Evolutionary conservation across 495 filamentous ascomycete genomes (phyloP).

Genomic region (Aspergillus egyptiacus): DNA sequence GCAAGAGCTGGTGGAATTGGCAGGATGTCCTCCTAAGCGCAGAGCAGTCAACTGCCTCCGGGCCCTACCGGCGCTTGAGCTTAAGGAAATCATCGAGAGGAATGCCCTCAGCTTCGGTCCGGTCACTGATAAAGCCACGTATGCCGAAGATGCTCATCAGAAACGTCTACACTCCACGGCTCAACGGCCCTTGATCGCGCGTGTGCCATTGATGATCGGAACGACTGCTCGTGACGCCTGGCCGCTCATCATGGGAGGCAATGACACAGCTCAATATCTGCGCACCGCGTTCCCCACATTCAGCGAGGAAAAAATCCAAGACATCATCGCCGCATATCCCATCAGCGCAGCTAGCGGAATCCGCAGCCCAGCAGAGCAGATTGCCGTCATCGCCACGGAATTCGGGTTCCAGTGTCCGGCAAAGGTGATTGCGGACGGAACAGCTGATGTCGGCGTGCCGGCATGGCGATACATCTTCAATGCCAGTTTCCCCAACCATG

Average conservation of each 20-base stretch:
- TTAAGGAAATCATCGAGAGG: constrained; percentile 7
- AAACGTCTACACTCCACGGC: not conserved
- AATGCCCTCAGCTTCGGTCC: constrained; percentile 6
- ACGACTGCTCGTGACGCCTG: constrained; percentile 1
- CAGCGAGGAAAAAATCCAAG: not conserved
- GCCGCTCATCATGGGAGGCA: not conserved
- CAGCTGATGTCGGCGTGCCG: constrained; percentile 14
- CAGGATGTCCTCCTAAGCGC: constrained; percentile 5
- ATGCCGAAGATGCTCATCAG: not conserved
- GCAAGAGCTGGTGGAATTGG: constrained; percentile 8
- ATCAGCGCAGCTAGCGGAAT: constrained; percentile 4
- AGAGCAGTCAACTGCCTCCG: constrained; percentile 1
- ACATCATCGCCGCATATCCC: not conserved
- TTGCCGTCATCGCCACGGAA: constrained; percentile 22
- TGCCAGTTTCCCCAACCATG: constrained; percentile 27
- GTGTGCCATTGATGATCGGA: not conserved
- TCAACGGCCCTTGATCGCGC: not conserved
- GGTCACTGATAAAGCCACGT: constrained; percentile 2
- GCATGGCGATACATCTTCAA: constrained; percentile 31
- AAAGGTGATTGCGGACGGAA: constrained; percentile 18
- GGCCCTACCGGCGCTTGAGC: not conserved
- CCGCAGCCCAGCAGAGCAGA: constrained; percentile 15
- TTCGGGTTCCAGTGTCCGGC: constrained; percentile 22
- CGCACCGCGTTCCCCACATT: not conserved
- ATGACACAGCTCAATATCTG: not conserved